Evolutionary conservation across 805 yeast species (phyloP), one percentile per base, ranked within the genome.

Genomic region (Hemisphaericaspora nanyangensis): DNA sequence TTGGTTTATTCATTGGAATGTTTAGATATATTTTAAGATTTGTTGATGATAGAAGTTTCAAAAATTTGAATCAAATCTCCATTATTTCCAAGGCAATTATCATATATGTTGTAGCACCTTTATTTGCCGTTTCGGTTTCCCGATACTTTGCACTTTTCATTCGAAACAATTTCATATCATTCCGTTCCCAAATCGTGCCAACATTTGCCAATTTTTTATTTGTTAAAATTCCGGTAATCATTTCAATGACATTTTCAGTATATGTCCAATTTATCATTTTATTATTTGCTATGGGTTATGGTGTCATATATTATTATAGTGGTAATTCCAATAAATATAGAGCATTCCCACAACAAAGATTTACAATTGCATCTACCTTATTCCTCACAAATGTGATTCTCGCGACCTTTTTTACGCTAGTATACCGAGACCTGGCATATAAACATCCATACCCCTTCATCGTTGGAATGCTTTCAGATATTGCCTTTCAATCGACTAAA

Each of bases 201-300:
- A 26, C 17, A 22, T 8, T 8, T 22, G 11, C 5, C 26, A 20
- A 31, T 24, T 19, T 22, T 17, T 16, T 41, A n/a, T 24, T 40
- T 30, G 28, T 28, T 8, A 22, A 12, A 22, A 8, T 22, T 8
- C 11, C 26, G 11, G 8, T 26, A 35, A 10, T 17, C 18, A 15
- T 33, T 18, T n/a, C 31, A 17, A 13, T 4, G 7, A 20, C 16
- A 20, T 53, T 42, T 31, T 18, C 6, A 3, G 18, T 39, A 10
- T 29, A 40, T 6, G 10, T 40, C n/a, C 35, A 44, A 8, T 52
- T 42, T 32, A 38, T 51, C 32, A 31, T 51, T 12, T 50, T 61
- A 27, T 32, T 59, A 25, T 58, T 63, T 35, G 44, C 62, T 24
- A 61, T 61, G 67, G 68, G 68, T 1, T 61, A 57, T 35, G 68